A percentile compares a stretch with the other conserved stretches of the same genome.
Conservation (phyloP, 1,139 yeast genomes). For the Sugiyamaella grinbergsii region DNA sequence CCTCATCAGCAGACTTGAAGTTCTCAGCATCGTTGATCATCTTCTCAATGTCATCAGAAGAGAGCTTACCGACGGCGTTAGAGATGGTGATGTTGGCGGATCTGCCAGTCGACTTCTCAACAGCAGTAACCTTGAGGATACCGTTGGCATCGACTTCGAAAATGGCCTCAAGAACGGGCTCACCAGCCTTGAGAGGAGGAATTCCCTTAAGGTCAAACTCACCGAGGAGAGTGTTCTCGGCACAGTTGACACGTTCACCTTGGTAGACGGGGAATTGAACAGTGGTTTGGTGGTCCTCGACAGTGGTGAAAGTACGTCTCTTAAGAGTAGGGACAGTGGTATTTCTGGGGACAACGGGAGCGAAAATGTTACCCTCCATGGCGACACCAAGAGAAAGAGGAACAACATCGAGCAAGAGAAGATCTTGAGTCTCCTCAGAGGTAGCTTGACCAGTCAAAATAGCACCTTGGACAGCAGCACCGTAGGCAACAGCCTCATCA, state of each 20-base stretch:
- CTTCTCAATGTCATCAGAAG: constrained; percentile 96
- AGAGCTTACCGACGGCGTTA: constrained; percentile 99
- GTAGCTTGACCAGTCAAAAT: constrained; percentile 98
- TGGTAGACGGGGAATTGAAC: constrained; percentile 99
- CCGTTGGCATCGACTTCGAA: constrained; percentile 99
- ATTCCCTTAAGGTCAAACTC: constrained; percentile 98
- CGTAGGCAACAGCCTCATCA: constrained; percentile 98
- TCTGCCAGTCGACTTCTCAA: constrained; percentile 99
- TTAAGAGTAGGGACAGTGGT: constrained; percentile 99
- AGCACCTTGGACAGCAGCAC: constrained; percentile 99
- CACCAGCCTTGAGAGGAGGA: constrained; percentile 99
- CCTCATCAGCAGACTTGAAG: constrained; percentile 98
- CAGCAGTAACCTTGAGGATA: constrained; percentile 99
- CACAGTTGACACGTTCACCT: constrained; percentile 99
- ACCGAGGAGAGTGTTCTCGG: constrained; percentile 98
- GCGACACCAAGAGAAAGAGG: constrained; percentile 99
- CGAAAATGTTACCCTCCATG: constrained; percentile 99
- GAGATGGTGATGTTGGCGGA: constrained; percentile 99
- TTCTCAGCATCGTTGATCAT: constrained; percentile 98
- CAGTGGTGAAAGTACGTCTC: constrained; percentile 99
- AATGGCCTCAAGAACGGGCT: constrained; percentile 99
- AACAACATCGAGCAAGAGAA: constrained; percentile 95
- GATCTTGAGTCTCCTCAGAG: constrained; percentile 95
- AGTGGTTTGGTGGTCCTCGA: constrained; percentile 98
- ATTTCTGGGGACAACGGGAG: constrained; percentile 99